Base-by-base conservation (phyloP, 345 rosid species). In the Corymbia maculata region DNA sequence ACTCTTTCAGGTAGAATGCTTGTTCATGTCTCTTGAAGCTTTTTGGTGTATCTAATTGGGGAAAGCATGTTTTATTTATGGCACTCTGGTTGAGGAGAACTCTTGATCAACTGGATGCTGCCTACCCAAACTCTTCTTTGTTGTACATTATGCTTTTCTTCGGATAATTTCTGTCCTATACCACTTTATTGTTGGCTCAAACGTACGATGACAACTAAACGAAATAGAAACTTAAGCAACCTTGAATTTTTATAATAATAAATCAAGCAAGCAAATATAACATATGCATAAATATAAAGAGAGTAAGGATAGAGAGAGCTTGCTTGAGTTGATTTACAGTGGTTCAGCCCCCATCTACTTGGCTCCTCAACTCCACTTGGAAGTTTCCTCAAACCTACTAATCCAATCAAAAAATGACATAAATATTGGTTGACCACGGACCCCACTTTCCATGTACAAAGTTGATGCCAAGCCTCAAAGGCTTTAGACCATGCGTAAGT, bases 1-100 rank as follows among this genome's bases (percentile, higher is more conserved):
- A 91, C 90, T 98, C 30, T 95, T 96, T 91, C 99, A 97, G 98
- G 99, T 96, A 32, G 68, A 89, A 10, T 66, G n/a, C 85, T 86
- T 84, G 85, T 66, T 88, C 36, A 32, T 55, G 22, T 85, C 87
- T 88, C 52, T 66, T 13, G 32, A 55, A 88, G 14, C 75, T 45
- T 44, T 47, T 66, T 64, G 51, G 26, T 66, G 86, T 24, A 44
- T 51, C 55, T n/a, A 21, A 44, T 14, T 80, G 64, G 30, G 11
- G 49, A 75, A 42, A 75, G 26, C 49, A 19, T 75, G 28, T 19
- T 36, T 19, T 26, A 36, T 75, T 36, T 75, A 32, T 85, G 55
- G 87, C 64, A n/a, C 17, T 52, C 51, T 42, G 47, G 47, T 85
- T 85, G 87, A 52, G 64, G 45, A 52, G 64, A 85, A 85, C 4